A percentile compares a stretch with the other conserved stretches of the same genome.
Conservation (phyloP, 192 early-diverging fungal species). For the Coemansia reversa region DNA sequence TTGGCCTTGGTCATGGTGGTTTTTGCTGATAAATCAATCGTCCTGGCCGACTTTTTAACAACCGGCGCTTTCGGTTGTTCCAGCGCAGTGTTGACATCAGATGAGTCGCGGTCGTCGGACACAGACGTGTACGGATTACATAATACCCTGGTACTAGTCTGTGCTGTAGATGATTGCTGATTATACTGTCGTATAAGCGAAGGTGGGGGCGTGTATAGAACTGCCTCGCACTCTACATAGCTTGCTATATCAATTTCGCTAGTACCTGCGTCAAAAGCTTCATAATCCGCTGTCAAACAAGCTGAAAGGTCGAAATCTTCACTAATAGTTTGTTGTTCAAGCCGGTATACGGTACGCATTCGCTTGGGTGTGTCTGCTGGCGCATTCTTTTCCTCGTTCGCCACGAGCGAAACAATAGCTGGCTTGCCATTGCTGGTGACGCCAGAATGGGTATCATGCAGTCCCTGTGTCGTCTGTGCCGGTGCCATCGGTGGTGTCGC, state of each 20-base stretch:
- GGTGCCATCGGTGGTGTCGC: not conserved
- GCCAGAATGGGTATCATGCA: not conserved
- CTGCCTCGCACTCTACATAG: slow-evolving; percentile 13
- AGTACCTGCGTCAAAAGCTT: not conserved
- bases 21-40: slow-evolving; percentile 10
- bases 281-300: not conserved
- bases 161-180: not conserved
- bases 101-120: not conserved
- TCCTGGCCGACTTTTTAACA: slow-evolving; percentile 1
- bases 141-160: not conserved
- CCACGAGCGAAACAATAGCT: not conserved
- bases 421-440: not conserved
- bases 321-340: not conserved
- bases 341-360: slow-evolving; percentile 8
- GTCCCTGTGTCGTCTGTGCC: not conserved
- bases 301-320: not conserved
- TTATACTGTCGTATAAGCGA: slow-evolving; percentile 32
- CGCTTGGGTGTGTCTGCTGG: slow-evolving; percentile 24
- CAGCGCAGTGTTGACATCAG: not conserved
- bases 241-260: not conserved
- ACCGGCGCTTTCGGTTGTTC: not conserved
- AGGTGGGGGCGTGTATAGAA: slow-evolving; percentile 32
- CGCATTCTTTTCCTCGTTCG: not conserved
- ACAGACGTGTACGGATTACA: not conserved
- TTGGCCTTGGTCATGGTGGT: slow-evolving; percentile 21